A percentile compares a stretch with the other conserved stretches of the same genome.
Conservation (phyloP, 2,329 filamentous ascomycete species). For the Phoma sp. region DNA sequence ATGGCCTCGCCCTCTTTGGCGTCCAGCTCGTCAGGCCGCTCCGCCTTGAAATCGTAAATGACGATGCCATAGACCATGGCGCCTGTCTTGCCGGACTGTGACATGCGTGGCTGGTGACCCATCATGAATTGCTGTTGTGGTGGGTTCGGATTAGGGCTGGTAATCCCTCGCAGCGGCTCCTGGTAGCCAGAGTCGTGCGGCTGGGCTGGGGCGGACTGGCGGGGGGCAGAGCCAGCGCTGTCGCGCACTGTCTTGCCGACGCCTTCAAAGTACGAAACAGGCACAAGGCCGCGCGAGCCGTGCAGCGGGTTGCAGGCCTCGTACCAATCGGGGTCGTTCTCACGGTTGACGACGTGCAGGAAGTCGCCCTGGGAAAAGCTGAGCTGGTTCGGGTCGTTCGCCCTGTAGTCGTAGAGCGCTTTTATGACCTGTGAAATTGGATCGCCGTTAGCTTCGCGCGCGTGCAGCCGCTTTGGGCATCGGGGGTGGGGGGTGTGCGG, state of each 20-base stretch:
- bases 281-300: constrained; percentile 87
- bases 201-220: constrained; percentile 54
- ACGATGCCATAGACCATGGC: constrained; percentile 97
- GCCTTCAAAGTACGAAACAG: constrained; percentile 90
- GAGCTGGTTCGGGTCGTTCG: constrained; percentile 70
- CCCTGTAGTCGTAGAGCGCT: constrained; percentile 94
- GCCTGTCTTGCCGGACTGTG: constrained; percentile 62
- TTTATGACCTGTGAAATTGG: constrained; percentile 78
- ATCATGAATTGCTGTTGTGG: constrained; percentile 25
- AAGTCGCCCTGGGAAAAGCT: constrained; percentile 96
- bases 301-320: constrained; percentile 96
- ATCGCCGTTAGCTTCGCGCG: constrained; percentile 33
- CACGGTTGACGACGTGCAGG: constrained; percentile 95
- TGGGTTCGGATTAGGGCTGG: constrained; percentile 35
- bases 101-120: constrained; percentile 42
- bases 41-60: constrained; percentile 94
- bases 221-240: constrained; percentile 63
- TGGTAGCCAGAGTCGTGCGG: constrained; percentile 94
- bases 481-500: constrained; percentile 9
- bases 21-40: constrained; percentile 93
- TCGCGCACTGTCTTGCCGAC: constrained; percentile 92
- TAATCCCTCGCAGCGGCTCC: constrained; percentile 53
- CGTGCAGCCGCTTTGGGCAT: constrained; percentile 24
- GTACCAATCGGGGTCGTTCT: constrained; percentile 96
- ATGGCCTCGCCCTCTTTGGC: constrained; percentile 95